Evolutionary conservation across 306 rosid genomes (phyloP).

Genomic region (Pyrus communis): DNA sequence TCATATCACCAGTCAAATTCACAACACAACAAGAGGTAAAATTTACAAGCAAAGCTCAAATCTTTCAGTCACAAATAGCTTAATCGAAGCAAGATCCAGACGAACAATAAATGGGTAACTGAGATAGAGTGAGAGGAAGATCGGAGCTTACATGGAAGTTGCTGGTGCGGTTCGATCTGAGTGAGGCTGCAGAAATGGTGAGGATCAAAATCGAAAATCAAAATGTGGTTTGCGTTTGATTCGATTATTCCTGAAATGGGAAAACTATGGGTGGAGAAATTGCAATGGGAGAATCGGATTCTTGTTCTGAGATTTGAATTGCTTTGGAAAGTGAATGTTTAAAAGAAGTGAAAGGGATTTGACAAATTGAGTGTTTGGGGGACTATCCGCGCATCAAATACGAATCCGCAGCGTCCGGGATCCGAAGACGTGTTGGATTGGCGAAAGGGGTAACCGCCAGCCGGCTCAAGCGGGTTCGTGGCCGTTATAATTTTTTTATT

Average conservation of each 20-base stretch:
- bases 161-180: background rate
- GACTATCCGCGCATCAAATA: background rate
- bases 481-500: background rate
- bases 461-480: background rate
- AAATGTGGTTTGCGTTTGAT: background rate
- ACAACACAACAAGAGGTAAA: background rate
- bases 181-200: background rate
- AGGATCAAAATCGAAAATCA: background rate
- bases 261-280: too few relatives aligned
- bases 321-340: background rate
- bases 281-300: background rate
- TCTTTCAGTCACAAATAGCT: background rate
- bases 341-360: background rate
- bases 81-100: background rate
- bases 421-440: background rate
- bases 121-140: background rate
- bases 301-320: background rate
- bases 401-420: background rate
- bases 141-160: constrained; percentile 1
- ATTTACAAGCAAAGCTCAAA: background rate
- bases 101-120: background rate
- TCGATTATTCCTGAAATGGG: background rate
- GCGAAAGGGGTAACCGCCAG: background rate
- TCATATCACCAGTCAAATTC: background rate
- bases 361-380: background rate